Percentiles rank a stretch among this genome's conserved stretches.
Conservation (phyloP, 768 basidiomycete genomes). For the Leucocoprinus leucothites region DNA sequence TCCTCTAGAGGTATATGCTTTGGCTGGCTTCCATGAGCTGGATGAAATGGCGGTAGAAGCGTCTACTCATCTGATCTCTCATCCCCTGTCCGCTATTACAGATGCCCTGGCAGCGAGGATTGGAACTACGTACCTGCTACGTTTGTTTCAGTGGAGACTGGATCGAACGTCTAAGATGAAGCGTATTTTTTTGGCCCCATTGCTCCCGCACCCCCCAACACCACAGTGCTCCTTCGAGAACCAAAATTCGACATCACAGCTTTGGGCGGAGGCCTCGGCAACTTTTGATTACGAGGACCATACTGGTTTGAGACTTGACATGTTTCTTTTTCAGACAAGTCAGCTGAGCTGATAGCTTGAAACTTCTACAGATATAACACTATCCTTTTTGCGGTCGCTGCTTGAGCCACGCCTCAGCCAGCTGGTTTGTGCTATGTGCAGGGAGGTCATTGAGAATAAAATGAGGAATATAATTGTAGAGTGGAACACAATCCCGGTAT, state of each 20-base stretch:
- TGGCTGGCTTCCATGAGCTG: slow-evolving; percentile 14
- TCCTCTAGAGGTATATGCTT: slow-evolving; percentile 14
- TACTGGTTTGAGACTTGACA: neutral
- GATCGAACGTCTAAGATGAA: slow-evolving; percentile 5
- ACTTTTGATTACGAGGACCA: neutral
- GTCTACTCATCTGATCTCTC: slow-evolving; percentile 13
- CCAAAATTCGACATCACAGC: slow-evolving; percentile 3
- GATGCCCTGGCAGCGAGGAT: slow-evolving; percentile 14
- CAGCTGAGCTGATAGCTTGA: neutral
- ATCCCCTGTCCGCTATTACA: slow-evolving; percentile 9
- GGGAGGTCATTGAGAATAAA: slow-evolving; percentile 11
- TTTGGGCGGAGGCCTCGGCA: slow-evolving; percentile 9
- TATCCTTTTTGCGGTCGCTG: neutral
- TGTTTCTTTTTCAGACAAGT: neutral
- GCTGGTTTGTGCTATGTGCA: slow-evolving; percentile 5
- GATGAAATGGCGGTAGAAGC: slow-evolving; percentile 10
- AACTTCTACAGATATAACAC: neutral
- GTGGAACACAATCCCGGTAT: neutral
- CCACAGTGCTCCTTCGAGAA: slow-evolving; percentile 7
- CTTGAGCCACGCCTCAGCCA: neutral
- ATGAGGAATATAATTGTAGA: slow-evolving; percentile 3
- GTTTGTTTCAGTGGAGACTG: slow-evolving; percentile 12
- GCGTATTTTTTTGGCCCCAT: slow-evolving; percentile 9
- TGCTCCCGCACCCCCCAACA: slow-evolving; percentile 10
- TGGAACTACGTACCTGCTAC: slow-evolving; percentile 12